These are phyloP conservation scores for Penicillium sp. DNA, from an alignment of 2,329 filamentous ascomycete genomes.

Conservation along the genomic window DNA sequence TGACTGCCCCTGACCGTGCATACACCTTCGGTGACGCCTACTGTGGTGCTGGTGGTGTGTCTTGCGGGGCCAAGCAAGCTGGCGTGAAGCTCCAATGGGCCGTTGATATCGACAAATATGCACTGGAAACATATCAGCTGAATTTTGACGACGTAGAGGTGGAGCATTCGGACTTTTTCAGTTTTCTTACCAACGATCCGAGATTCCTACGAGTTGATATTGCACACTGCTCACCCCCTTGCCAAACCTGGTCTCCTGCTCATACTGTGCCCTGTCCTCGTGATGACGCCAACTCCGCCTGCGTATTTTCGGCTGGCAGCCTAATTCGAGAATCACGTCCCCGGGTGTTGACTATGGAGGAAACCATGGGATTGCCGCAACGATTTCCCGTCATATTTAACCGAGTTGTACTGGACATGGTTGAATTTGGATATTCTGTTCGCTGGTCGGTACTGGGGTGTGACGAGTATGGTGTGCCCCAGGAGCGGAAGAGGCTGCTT, in stretches of 20 bases:
- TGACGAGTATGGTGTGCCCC: constrained; percentile 52
- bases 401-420: constrained; percentile 63
- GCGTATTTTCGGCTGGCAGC: constrained; percentile 49
- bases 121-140: constrained; percentile 56
- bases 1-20: constrained; percentile 28
- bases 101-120: constrained; percentile 62
- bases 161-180: constrained; percentile 48
- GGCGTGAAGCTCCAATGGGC: constrained; percentile 62
- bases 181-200: constrained; percentile 37
- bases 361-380: constrained; percentile 68
- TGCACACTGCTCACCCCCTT: constrained; percentile 74
- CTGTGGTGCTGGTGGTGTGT: constrained; percentile 70
- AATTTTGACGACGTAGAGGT: constrained; percentile 55
- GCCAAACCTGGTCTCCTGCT: constrained; percentile 71
- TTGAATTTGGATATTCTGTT: constrained; percentile 65
- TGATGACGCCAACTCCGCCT: constrained; percentile 67
- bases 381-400: constrained; percentile 59
- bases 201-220: constrained; percentile 59
- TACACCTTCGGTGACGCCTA: constrained; percentile 73
- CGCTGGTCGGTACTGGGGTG: constrained; percentile 63
- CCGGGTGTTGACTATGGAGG: constrained; percentile 72
- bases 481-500: constrained; percentile 51
- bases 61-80: constrained; percentile 59
- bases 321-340: constrained; percentile 62
- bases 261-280: constrained; percentile 60